Evolutionary conservation across 2,329 filamentous ascomycete species (phyloP), one percentile per base, ranked within the genome.

Genomic region (Sclerotinia borealis): DNA sequence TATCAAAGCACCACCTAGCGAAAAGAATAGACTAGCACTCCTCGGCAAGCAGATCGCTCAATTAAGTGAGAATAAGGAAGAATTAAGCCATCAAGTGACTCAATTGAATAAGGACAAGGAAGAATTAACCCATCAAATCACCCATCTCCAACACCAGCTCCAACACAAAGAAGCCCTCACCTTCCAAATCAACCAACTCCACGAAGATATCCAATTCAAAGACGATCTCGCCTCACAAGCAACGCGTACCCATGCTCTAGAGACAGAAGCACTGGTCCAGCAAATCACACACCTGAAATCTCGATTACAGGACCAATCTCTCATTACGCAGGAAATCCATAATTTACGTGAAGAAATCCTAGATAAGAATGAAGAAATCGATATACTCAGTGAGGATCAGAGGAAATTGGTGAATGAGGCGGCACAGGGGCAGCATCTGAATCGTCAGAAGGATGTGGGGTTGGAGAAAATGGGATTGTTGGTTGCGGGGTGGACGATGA

Each of bases 231-330:
- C 25, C 1, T 41, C 52, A 1, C 52, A 55, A 31, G 17, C 52
- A 1, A 2, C 3, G 1, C 52, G 37, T 0, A 55, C 52, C 1
- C 37, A 55, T 6, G 0, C 2, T 1, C 10, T 4, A 2, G 36
- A 55, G 15, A 41, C 0, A 0, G 11, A 10, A 0, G 25, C 36
- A 6, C 7, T 43, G 1, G 4, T 13, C 0, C 11, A 31, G 9
- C 37, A 31, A 15, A 31, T 56, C 13, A 3, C 39, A 1, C 25
- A 56, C 3, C 37, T 54, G 0, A 4, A 25, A 5, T 19, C 36
- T 1, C 17, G 31, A 8, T 3, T 49, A 3, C 10, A 27, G 4
- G 10, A 2, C 1, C 43, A 25, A 22, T 9, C 41, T 8, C 9
- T 7, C 1, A 19, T 43, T 6, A 11, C 15, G 1, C 25, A 17